Evolutionary conservation across 2,329 filamentous ascomycete species (phyloP), one percentile per base, ranked within the genome.

Genomic region (Venturia pyrina): DNA sequence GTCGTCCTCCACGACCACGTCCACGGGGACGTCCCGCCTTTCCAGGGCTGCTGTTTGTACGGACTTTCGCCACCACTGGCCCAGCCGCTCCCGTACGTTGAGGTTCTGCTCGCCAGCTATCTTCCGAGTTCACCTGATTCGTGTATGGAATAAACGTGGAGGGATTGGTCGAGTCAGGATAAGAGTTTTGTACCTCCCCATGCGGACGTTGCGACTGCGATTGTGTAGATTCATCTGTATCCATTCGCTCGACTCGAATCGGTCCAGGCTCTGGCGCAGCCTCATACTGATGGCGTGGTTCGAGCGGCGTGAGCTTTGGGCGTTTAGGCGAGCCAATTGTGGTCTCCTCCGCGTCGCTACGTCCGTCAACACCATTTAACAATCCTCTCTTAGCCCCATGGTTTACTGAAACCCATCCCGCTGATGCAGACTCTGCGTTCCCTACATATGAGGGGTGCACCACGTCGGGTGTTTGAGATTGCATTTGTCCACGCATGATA

Each of bases 1-100:
- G 72, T 53, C 75, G 74, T 21, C 75, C 74, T 37, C 74, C 75
- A 15, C 78, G 75, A 37, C 77, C 75, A 64, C 79, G 75, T 50
- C 75, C 66, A 41, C 68, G 63, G 32, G 68, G 67, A n/a, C 71
- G 72, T 44, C 75, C 66, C 41, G 11, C 41, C 15, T 13, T 43
- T 53, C 66, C 60, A 41, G 46, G 66, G 28, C 40, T 66, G 34
- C 28, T 34, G 11, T 62, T 13, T 28, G 41, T 21, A 43, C 17
- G 40, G 17, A n/a, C 17, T 59, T 59, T 59, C 53, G 32, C 28
- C 32, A 59, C 11, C 15, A 37, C 53, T 11, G 28, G 32, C 32
- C 32, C 53, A 17, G 24, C 41, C 13, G 64, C 40, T 43, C 40
- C 56, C 28, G 34, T 32, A 48, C 59, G 46, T 37, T 65, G 66